These are phyloP conservation scores for Melampsora occidentalis DNA, from an alignment of 1,284 basidiomycete species.

Conservation along the genomic window DNA sequence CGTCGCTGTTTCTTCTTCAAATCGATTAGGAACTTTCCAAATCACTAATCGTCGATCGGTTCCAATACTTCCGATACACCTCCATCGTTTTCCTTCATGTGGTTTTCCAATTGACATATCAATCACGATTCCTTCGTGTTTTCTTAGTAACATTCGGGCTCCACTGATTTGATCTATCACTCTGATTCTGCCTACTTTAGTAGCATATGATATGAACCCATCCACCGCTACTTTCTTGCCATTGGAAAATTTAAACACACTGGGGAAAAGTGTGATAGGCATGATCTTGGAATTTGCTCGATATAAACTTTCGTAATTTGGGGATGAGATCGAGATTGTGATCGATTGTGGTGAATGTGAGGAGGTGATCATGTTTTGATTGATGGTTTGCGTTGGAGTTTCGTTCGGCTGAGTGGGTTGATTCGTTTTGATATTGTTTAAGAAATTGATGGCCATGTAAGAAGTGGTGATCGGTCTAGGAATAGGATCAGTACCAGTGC, in stretches of 20 bases:
- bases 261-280: slow-evolving; percentile 34
- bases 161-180: slow-evolving; percentile 39
- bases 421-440: background rate
- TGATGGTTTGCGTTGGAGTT: no score
- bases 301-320: slow-evolving; percentile 28
- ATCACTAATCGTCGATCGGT: slow-evolving; percentile 26
- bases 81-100: slow-evolving; percentile 8
- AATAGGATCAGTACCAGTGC: background rate
- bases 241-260: background rate
- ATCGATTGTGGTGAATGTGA: slow-evolving; percentile 24
- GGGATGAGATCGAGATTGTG: background rate
- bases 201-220: slow-evolving; percentile 37
- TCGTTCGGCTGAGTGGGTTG: background rate
- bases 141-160: slow-evolving; percentile 25
- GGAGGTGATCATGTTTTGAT: slow-evolving; percentile 16
- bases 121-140: slow-evolving; percentile 28
- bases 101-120: slow-evolving; percentile 31
- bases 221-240: slow-evolving; percentile 35
- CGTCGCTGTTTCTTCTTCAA: slow-evolving; percentile 16
- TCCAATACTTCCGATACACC: slow-evolving; percentile 18
- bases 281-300: slow-evolving; percentile 10
- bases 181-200: slow-evolving; percentile 32
- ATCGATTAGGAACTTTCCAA: slow-evolving; percentile 32
- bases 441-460: background rate
- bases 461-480: background rate